Percentiles rank a stretch among this genome's conserved stretches.
Conservation (phyloP, 1,139 yeast genomes). For the Debaryomyces udenii region DNA sequence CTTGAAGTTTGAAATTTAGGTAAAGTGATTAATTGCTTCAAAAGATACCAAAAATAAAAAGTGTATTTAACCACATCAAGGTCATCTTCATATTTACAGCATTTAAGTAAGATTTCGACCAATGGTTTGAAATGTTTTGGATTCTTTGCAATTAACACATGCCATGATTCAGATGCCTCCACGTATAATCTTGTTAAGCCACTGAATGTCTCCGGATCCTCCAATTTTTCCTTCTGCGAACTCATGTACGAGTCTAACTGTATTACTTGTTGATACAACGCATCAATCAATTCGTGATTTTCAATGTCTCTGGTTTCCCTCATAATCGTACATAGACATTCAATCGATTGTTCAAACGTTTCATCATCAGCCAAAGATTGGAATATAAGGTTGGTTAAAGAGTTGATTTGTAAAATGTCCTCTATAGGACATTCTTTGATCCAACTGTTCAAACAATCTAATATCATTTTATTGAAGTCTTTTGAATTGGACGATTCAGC, state of each 20-base stretch:
- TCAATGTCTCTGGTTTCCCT: slow-evolving; percentile 80
- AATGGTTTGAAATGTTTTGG: slow-evolving; percentile 74
- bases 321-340: slow-evolving; percentile 77
- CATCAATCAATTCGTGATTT: slow-evolving; percentile 61
- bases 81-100: slow-evolving; percentile 69
- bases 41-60: slow-evolving; percentile 86
- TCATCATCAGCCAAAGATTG: slow-evolving; percentile 64
- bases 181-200: slow-evolving; percentile 78
- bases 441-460: slow-evolving; percentile 88
- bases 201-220: slow-evolving; percentile 73
- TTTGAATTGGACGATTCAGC: slow-evolving; percentile 29
- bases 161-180: slow-evolving; percentile 97
- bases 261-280: slow-evolving; percentile 69
- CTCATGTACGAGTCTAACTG: slow-evolving; percentile 55
- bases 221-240: slow-evolving; percentile 37
- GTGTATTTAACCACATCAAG: slow-evolving; percentile 89
- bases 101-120: slow-evolving; percentile 71
- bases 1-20: slow-evolving; percentile 67
- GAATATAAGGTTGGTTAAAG: slow-evolving; percentile 69
- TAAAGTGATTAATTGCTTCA: slow-evolving; percentile 71
- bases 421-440: slow-evolving; percentile 79
- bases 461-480: slow-evolving; percentile 42
- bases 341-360: slow-evolving; percentile 85
- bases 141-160: slow-evolving; percentile 74
- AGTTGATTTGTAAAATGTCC: slow-evolving; percentile 60